Evolutionary conservation across 177 flowering plant species (phyloP), one percentile per base, ranked within the genome.

Genomic region (Vitis hybrid): DNA sequence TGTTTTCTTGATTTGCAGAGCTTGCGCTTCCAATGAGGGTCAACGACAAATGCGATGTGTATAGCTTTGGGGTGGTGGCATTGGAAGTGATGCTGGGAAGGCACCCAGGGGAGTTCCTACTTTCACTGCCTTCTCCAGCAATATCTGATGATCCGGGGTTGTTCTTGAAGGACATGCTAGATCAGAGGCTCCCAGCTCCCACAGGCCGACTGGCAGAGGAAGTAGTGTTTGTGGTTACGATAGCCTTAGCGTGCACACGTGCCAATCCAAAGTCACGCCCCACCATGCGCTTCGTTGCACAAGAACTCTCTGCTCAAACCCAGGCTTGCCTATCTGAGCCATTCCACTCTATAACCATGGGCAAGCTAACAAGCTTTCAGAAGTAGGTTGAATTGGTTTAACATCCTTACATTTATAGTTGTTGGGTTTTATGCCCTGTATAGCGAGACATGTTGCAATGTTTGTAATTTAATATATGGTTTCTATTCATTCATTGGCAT

Each of bases 51-150:
- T 84, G 85, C 21, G 85, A 84, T 59, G 82, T 80, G 8, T 84
- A 78, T 48, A 82, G 87, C 72, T 84, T 80, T 57, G 85, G 87
- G 21, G 84, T 84, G 58, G 82, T 84, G 53, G 74, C 76, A 14
- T 20, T 84, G 11, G 87, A 84, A 71, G 72, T 80, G 21, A 69
- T 84, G 75, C 78, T 78, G 84, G 85, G 87, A 52, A 72, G 71
- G 46, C 87, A 84, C n/a, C 85, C 87, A 4, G 76, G 82, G 12
- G 81, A 84, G 21, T 52, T 81, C 46, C 24, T 83, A 17, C 14
- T 21, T 15, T 67, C 65, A 5, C 14, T 78, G 10, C 68, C 77
- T 8, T 58, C 71, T 11, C 15, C 9, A 9, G n/a, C 35, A 46
- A 11, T 64, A 8, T 52, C 77, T 21, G 54, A 58, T 13, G 55